These are phyloP conservation scores for Anthoceros angustus DNA, from an alignment of 225 moss, liverwort and hornwort species.

Conservation along the genomic window DNA sequence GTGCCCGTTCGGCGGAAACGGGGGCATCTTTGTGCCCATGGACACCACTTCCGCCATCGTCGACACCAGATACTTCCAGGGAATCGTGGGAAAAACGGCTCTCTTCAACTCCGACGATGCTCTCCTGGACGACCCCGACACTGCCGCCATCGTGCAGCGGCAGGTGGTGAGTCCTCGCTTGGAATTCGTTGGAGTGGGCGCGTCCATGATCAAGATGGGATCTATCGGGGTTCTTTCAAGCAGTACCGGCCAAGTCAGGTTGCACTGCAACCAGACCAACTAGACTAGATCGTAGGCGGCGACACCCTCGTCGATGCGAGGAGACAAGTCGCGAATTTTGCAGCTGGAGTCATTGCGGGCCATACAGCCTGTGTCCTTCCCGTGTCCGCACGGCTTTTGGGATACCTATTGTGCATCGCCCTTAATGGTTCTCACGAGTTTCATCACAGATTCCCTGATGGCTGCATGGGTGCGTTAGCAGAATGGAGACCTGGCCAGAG, in stretches of 20 bases:
- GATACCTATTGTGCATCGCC: too few relatives aligned
- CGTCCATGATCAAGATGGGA: neutral
- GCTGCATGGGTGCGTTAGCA: too few relatives aligned
- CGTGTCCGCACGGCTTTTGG: too few relatives aligned
- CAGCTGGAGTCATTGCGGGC: too few relatives aligned
- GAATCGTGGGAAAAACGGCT: neutral
- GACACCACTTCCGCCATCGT: neutral
- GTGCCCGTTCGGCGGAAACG: conserved; percentile 3
- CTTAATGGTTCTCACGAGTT: too few relatives aligned
- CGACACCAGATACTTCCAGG: neutral
- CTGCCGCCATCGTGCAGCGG: neutral
- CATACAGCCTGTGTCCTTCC: too few relatives aligned
- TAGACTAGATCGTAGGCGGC: neutral
- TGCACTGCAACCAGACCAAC: neutral
- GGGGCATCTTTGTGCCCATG: neutral
- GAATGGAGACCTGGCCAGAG: too few relatives aligned
- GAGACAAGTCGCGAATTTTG: too few relatives aligned
- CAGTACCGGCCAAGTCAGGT: neutral
- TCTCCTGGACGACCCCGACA: neutral
- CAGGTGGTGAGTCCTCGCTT: neutral
- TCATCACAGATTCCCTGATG: too few relatives aligned
- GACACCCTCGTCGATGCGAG: too few relatives aligned
- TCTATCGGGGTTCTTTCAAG: neutral
- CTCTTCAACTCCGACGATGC: neutral
- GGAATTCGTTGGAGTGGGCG: neutral